Percentiles rank a stretch among this genome's conserved stretches.
Evolutionary conservation across 2,329 filamentous ascomycete genomes (phyloP).

Genomic region (Hysterium pulicare): DNA sequence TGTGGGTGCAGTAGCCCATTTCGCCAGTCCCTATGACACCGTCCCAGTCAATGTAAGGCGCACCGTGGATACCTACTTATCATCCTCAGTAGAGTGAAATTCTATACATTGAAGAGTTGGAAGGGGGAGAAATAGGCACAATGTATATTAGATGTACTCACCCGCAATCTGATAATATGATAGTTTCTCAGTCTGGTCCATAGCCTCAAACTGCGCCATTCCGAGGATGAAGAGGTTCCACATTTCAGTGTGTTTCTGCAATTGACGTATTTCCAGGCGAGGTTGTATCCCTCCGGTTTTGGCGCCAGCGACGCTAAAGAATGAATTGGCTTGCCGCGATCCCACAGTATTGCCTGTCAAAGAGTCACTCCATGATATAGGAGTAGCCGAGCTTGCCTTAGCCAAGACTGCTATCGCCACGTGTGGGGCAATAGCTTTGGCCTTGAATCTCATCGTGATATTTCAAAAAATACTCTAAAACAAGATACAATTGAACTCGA

Average conservation of each 20-base stretch:
- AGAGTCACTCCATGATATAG: no score
- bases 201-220: conserved; percentile 66
- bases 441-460: no score
- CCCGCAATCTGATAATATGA: conserved; percentile 78
- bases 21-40: conserved; percentile 47
- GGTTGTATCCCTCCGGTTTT: no score
- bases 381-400: no score
- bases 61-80: conserved; percentile 84
- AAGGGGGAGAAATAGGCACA: not conserved
- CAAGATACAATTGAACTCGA: no score
- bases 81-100: no score
- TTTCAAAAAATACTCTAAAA: no score
- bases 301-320: no score
- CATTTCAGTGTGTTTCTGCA: conserved; percentile 59
- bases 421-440: no score
- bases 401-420: no score
- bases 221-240: conserved; percentile 76
- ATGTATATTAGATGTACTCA: conserved; percentile 44
- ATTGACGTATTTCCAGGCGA: conserved; percentile 64
- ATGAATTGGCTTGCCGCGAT: no score
- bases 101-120: not conserved
- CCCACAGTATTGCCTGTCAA: no score
- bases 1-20: conserved; percentile 73
- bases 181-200: conserved; percentile 58
- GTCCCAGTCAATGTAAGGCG: conserved; percentile 61